Evolutionary conservation across 495 filamentous ascomycete genomes (phyloP).

Genomic region (Paragyromitra xinjiangensis): DNA sequence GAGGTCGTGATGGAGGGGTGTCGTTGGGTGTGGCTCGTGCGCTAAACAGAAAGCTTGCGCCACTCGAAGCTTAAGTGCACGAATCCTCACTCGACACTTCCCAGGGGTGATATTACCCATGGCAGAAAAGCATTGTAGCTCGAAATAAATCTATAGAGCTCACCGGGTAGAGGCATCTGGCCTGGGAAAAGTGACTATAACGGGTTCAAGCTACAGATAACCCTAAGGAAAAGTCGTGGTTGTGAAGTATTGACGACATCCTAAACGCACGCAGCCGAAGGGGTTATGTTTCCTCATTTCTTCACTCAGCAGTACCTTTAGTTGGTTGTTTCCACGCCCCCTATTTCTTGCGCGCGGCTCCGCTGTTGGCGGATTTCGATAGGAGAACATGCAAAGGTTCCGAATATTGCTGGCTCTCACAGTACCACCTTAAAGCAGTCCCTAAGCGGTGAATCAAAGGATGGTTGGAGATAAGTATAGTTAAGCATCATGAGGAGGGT

Average conservation of each 20-base stretch:
- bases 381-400: not conserved
- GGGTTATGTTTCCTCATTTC: not conserved
- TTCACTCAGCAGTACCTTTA: not conserved
- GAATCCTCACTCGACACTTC: conserved; percentile 12
- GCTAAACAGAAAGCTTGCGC: conserved; percentile 12
- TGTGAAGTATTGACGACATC: not conserved
- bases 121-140: not conserved
- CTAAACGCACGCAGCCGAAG: too few relatives aligned
- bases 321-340: not conserved
- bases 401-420: not conserved
- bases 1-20: conserved; percentile 33
- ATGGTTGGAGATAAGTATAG: too few relatives aligned
- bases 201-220: not conserved
- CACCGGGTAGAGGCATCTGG: not conserved
- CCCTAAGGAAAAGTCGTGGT: not conserved
- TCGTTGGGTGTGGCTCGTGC: conserved; percentile 28
- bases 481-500: too few relatives aligned
- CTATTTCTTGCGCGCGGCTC: not conserved
- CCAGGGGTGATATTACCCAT: not conserved
- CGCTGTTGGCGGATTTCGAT: not conserved
- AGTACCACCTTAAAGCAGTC: too few relatives aligned
- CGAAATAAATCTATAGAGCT: not conserved
- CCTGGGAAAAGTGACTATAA: not conserved
- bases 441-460: too few relatives aligned
- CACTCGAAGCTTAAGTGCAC: conserved; percentile 13